Evolutionary conservation across 108 stramenopile genomes (phyloP), one percentile per base, ranked within the genome.

Genomic region (Discostella pseudostelligera): DNA sequence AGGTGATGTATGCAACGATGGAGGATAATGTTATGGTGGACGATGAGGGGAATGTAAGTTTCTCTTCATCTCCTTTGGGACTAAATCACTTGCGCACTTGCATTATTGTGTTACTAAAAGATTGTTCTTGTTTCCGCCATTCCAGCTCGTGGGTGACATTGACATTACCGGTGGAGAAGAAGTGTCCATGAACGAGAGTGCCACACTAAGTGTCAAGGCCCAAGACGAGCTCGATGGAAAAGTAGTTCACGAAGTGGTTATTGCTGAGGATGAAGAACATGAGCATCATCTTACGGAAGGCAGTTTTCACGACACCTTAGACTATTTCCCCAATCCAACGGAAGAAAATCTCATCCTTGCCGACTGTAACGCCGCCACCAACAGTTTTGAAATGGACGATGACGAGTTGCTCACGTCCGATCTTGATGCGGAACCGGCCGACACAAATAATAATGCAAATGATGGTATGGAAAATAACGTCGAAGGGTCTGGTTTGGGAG

Each of bases 1-100:
- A 87, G 59, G 84, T 93, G 1, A 72, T 93, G 72, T 93, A 93
- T 73, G 88, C 92, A 4, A 83, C 83, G 0, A 75, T 69, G 29
- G 85, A 87, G 51, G 88, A 92, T 39, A 72, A 86, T 44, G 63
- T 86, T 60, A 69, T 57, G 0, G 83, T 92, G 29, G 83, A 76
- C 45, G 87, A 78, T 61, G 76, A 78, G 28, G 76, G 76, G 26
- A 78, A 78, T 49, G 74, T 76, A 44, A 76, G 74, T 68, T 8
- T 0, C 28, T 67, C 12, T 5, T 45, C 8, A 19, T 12, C 19
- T 2, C 25, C n/a, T 11, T 16, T 42, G 11, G n/a, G n/a, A n/a
- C n/a, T n/a, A n/a, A n/a, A n/a, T n/a, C n/a, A n/a, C n/a, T n/a
- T n/a, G n/a, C n/a, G n/a, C n/a, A n/a, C n/a, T n/a, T n/a, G n/a